phyloP scores from a whole-genome alignment of 164 flowering plant genomes.

The Litsea cubeba region DNA sequence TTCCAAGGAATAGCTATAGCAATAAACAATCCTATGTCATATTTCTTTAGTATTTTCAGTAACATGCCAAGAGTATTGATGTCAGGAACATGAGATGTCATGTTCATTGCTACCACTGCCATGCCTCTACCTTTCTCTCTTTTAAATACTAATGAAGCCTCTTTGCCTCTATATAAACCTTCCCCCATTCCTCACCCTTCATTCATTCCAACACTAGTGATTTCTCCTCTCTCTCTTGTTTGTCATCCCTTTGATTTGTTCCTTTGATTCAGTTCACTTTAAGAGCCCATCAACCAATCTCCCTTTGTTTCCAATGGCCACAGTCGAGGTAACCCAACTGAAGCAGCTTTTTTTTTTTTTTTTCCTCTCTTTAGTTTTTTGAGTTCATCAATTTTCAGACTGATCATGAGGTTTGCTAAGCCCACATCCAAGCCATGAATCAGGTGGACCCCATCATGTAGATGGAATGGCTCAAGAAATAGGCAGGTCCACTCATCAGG shows the following conservation, averaged over 20 bases:
- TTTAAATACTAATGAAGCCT: no score
- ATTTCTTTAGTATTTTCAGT: neutral
- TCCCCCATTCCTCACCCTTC: neutral
- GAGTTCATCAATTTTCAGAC: neutral
- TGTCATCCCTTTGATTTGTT: neutral
- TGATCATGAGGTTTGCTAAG: neutral
- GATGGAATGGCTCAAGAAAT: neutral
- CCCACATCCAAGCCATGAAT: neutral
- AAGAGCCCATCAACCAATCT: no score
- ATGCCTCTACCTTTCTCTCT: neutral
- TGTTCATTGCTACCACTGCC: no score
- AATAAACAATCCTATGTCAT: neutral
- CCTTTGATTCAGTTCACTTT: neutral
- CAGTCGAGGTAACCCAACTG: slow-evolving; percentile 7
- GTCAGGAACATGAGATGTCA: slow-evolving; percentile 7
- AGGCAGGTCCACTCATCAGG: neutral
- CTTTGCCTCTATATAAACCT: slow-evolving; percentile 6
- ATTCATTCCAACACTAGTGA: neutral
- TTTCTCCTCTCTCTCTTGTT: neutral
- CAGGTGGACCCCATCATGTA: neutral
- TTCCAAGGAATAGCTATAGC: neutral
- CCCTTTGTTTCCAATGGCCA: slow-evolving; percentile 9
- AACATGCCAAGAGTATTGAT: neutral
- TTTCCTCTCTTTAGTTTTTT: no score
- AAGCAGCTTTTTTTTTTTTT: neutral